phyloP scores from a whole-genome alignment of 2,329 filamentous ascomycete species.

The Epichloe bromicola region DNA sequence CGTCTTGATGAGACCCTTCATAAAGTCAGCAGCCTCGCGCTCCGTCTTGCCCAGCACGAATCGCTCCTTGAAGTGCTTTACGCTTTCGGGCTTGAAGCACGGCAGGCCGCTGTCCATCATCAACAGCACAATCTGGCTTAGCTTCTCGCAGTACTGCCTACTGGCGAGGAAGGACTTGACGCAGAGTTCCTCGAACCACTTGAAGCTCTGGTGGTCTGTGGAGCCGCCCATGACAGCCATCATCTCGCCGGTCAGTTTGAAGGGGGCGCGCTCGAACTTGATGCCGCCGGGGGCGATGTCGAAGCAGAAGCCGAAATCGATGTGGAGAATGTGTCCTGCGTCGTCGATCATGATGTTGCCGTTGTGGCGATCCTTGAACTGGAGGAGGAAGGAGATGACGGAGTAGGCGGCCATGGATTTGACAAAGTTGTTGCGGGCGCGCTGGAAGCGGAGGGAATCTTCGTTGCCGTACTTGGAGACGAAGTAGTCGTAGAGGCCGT shows the following conservation, averaged over 20 bases:
- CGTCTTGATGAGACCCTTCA: conserved; percentile 78
- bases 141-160: conserved; percentile 74
- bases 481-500: conserved; percentile 97
- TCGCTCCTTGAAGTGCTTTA: conserved; percentile 81
- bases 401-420: conserved; percentile 99
- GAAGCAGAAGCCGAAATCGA: conserved; percentile 99
- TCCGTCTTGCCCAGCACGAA: conserved; percentile 90
- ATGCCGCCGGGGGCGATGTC: conserved; percentile 96
- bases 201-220: conserved; percentile 74
- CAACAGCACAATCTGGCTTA: conserved; percentile 77
- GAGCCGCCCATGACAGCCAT: conserved; percentile 95
- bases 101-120: conserved; percentile 96
- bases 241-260: conserved; percentile 97
- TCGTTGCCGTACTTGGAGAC: conserved; percentile 94
- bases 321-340: conserved; percentile 91
- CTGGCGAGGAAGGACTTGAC: conserved; percentile 89
- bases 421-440: conserved; percentile 92
- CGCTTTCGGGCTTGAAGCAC: conserved; percentile 94
- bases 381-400: conserved; percentile 87
- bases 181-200: conserved; percentile 92
- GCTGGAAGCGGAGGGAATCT: conserved; percentile 87
- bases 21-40: conserved; percentile 86
- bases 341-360: conserved; percentile 99
- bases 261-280: conserved; percentile 93
- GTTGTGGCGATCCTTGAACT: conserved; percentile 99